A percentile compares a stretch with the other conserved stretches of the same genome.
Conservation (phyloP, 2,329 filamentous ascomycete genomes). For the Aspergillus flavus region DNA sequence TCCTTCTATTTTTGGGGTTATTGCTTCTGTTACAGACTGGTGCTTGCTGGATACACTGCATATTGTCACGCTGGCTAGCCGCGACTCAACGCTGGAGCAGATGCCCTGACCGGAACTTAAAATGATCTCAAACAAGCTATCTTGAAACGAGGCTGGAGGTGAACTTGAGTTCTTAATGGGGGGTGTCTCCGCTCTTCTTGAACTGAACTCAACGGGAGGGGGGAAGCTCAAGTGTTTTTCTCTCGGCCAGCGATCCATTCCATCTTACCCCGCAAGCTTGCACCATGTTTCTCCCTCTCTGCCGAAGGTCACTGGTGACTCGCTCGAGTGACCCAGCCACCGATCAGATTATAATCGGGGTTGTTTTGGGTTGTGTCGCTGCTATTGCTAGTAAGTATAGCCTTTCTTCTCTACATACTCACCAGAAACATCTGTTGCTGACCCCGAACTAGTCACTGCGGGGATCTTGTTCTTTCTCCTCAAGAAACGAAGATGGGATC, state of each 20-base stretch:
- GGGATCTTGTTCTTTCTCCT: slow-evolving; percentile 27
- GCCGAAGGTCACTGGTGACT: not conserved
- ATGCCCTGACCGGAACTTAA: slow-evolving; percentile 13
- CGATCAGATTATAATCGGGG: slow-evolving; percentile 31
- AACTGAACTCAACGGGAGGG: not conserved
- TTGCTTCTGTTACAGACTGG: not conserved
- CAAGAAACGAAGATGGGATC: slow-evolving; percentile 29
- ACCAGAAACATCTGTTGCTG: not conserved
- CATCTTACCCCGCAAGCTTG: not conserved
- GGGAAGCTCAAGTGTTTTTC: not conserved
- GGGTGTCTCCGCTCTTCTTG: not conserved
- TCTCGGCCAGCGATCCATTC: not conserved
- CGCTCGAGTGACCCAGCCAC: slow-evolving; percentile 1
- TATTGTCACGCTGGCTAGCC: not conserved
- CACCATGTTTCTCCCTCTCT: not conserved
- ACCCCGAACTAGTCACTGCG: slow-evolving; percentile 25
- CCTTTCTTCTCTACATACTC: not conserved
- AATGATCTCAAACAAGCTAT: slow-evolving; percentile 15
- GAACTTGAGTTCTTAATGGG: slow-evolving; percentile 2
- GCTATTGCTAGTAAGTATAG: slow-evolving; percentile 27
- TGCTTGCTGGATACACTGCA: not conserved
- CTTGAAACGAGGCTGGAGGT: slow-evolving; percentile 11
- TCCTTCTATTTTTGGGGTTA: slow-evolving; percentile 10
- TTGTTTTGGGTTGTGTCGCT: slow-evolving; percentile 31
- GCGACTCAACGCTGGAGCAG: not conserved